phyloP scores from a whole-genome alignment of 2,329 filamentous ascomycete genomes.

The Fusarium liriodendri region DNA sequence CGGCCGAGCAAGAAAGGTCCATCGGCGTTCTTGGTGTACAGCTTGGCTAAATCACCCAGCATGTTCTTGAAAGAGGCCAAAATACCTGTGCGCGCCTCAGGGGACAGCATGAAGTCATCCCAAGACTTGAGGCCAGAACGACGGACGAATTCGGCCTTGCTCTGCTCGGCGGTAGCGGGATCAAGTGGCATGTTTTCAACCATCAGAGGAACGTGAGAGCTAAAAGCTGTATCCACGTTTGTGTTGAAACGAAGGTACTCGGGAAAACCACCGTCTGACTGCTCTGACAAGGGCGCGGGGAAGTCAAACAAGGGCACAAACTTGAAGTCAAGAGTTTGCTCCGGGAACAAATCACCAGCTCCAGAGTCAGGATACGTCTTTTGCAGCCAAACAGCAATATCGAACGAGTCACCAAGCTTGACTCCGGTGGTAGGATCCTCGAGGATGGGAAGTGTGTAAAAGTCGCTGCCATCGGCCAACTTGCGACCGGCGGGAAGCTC shows the following conservation, averaged over 20 bases:
- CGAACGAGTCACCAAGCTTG: conserved; percentile 71
- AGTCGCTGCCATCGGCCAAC: conserved; percentile 67
- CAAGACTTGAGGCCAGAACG: conserved; percentile 58
- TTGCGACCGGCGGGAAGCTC: conserved; percentile 62
- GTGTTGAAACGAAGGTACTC: conserved; percentile 64
- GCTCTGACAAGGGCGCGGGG: conserved; percentile 53
- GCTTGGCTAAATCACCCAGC: conserved; percentile 55
- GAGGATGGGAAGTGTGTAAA: conserved; percentile 70
- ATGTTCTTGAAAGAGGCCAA: conserved; percentile 53
- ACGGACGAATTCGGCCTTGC: conserved; percentile 59
- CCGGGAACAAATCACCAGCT: conserved; percentile 60
- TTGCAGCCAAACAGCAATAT: conserved; percentile 72
- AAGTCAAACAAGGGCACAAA: conserved; percentile 38
- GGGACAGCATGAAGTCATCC: conserved; percentile 54
- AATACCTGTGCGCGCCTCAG: conserved; percentile 54
- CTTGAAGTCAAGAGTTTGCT: conserved; percentile 54
- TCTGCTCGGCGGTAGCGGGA: conserved; percentile 56
- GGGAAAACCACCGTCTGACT: conserved; percentile 39
- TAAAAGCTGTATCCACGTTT: conserved; percentile 66
- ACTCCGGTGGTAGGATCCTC: conserved; percentile 55
- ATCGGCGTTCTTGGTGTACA: conserved; percentile 51
- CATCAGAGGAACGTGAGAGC: conserved; percentile 55
- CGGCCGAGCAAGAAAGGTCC: conserved; percentile 63
- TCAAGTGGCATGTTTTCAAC: conserved; percentile 61
- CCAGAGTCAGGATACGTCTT: conserved; percentile 59